Evolutionary conservation across 1,139 yeast species (phyloP), one percentile per base, ranked within the genome.

Genomic region (Blastobotrys niveus): DNA sequence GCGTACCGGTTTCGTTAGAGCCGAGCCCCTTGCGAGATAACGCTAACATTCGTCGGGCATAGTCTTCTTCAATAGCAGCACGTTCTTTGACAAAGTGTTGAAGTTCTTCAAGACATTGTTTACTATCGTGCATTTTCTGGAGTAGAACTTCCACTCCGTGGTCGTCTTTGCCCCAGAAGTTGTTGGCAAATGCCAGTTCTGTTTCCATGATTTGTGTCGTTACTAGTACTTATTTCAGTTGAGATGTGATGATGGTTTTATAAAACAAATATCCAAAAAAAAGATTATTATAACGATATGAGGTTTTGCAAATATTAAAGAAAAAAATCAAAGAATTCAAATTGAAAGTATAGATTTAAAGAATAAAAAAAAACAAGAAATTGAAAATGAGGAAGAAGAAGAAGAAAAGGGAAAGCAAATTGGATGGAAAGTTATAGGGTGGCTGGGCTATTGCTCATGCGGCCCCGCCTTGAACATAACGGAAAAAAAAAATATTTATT

Each of bases 151-250:
- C 65, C 34, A 73, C 72, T 19, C 80, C 81, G 43, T 66, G 62
- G 43, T 77, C 80, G 41, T 72, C 73, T 48, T 67, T 66, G 42
- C 75, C 76, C 76, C 80, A 76, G 61, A 76, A 76, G 60, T 67
- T 69, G 58, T 73, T 72, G 50, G 73, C 71, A 55, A 73, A 74
- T 27, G 72, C 55, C 47, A 41, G 5, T 15, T 18, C 32, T n/a
- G 18, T 39, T 22, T 39, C 43, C 43, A 96, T 96, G 76, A 79
- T 87, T 74, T 86, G 86, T 79, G 96, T 88, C 76, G 96, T 91
- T 76, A 86, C 98, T 73, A 95, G 98, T 77, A 7, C 17, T 32
- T 32, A 12, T 32, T 32, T 10, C 4, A 14, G 20, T 5, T 4
- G 17, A 17, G n/a, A 19, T 5, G 17, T n/a, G n/a, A n/a, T n/a